Base-by-base conservation (phyloP, 2,329 filamentous ascomycete genomes). In the Bipolaris bicolor region DNA sequence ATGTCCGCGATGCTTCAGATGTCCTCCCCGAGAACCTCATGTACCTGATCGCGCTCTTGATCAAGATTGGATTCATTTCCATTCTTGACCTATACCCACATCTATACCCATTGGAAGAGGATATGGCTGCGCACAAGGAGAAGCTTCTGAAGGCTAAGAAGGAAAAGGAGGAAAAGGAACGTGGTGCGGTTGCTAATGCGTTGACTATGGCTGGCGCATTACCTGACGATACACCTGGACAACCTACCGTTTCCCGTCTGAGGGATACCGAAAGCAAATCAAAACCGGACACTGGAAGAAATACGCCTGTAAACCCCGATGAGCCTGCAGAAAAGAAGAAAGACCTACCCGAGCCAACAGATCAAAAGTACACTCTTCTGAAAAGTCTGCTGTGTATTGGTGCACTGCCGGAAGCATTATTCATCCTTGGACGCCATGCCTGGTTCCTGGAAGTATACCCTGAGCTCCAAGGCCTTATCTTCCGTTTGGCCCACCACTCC, bases 21-120 rank as follows among this genome's bases (percentile, higher is more conserved):
- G 83, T 88, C 2, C 82, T 98, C 2, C 95, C 95, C 0, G 91
- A 95, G 37, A 99, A 99, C 67, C 83, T 99, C 3, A 91, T 98
- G 29, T 96, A 95, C 65, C 84, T 99, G 16, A 90, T 93, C 0
- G 93, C 95, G 1, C 84, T 98, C 33, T 85, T 99, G 29, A 93
- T 99, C 78, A 99, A 99, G 78, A 91, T 97, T 64, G 96, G 95
- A 1, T 99, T 99, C 75, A 91, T 99, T 58, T 97, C 95, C 1
- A 81, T 99, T 6, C 85, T 87, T 50, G 95, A 99, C 71, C 81
- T 99, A 1, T 98, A 97, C 74, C 89, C 92, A 15, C 95, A 99
- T 74, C 84, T 99, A 0, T 96, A 92, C 81, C 92, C 95, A 7
- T 80, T 84, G 0, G 95, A 98, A 64, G 88, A 91, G 31, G 83